These are phyloP conservation scores for Brassica rapa DNA, from an alignment of 345 rosid species.

Conservation along the genomic window DNA sequence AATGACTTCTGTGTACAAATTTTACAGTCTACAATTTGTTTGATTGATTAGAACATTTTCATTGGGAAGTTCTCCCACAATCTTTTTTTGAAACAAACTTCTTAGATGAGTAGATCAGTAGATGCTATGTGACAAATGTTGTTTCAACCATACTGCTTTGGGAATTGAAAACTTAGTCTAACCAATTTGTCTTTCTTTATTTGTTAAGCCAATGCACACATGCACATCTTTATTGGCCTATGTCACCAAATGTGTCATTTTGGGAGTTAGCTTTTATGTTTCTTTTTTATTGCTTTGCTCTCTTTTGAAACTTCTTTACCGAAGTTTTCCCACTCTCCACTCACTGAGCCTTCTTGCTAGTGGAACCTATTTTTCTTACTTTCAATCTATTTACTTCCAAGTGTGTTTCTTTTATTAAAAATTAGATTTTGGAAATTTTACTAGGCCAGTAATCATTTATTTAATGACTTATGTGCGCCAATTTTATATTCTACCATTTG, in stretches of 20 bases:
- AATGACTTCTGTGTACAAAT: not conserved
- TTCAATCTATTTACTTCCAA: not conserved
- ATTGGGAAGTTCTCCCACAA: not conserved
- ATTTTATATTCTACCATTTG: not conserved
- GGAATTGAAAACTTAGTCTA: conserved; percentile 9
- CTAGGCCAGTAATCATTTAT: not conserved
- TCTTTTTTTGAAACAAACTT: not conserved
- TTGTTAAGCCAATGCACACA: conserved; percentile 24
- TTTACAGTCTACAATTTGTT: not conserved
- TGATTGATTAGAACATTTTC: not conserved
- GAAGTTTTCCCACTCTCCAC: conserved; percentile 36
- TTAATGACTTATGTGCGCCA: not conserved
- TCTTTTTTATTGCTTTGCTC: conserved; percentile 36
- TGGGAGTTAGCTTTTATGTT: conserved; percentile 28
- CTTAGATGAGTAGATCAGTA: conserved; percentile 6
- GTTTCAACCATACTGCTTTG: not conserved
- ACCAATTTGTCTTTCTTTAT: not conserved
- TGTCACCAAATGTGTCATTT: conserved; percentile 20
- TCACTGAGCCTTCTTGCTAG: conserved; percentile 16
- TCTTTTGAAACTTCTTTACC: conserved; percentile 47
- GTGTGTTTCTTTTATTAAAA: not conserved
- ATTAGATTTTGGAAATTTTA: not conserved
- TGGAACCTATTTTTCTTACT: conserved; percentile 10
- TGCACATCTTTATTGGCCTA: conserved; percentile 11
- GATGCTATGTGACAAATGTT: conserved; percentile 16